Evolutionary conservation across 2,329 filamentous ascomycete species (phyloP), one percentile per base, ranked within the genome.

Genomic region (Colletotrichum sp.): DNA sequence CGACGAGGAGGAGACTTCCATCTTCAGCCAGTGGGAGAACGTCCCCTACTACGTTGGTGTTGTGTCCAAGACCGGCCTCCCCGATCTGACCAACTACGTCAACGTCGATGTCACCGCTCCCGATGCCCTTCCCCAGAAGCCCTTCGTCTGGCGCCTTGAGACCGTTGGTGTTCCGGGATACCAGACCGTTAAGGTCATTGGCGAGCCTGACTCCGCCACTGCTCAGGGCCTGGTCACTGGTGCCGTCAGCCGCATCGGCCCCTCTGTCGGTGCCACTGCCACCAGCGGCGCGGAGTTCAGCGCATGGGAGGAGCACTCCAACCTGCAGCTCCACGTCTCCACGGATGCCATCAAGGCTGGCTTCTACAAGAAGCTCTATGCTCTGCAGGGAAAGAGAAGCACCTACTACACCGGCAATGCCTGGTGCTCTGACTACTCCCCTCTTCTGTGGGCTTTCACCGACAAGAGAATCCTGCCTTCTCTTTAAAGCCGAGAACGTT

Each of bases 1-100:
- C 1, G 74, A 79, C 26, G n/a, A 73, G 0, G 68, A 71, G 0
- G 81, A 83, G 67, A 76, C 62, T 21, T 67, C 61, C 0, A 58
- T 83, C 26, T 82, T 83, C 48, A 28, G 61, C 63, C 64, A 74
- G 55, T 76, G 74, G 74, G 18, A 74, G n/a, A 12, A 74, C 7
- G 36, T 74, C 3, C 71, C 74, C 14, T 76, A 73, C 52, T 76
- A 74, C 34, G 65, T 76, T 8, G 74, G 71, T 13, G 65, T 76
- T 12, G 38, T 76, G 7, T 65, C 71, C 26, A 70, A 76, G 14
- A 70, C 24, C n/a, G 65, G 71, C 14, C 52, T 76, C 13, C 74
- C 74, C 8, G 59, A 61, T 13, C 59, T 71, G 8, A 73, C 71
- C 34, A 76, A 74, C 75, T 78, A 73, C 58, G 13, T 73, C 67